These are phyloP conservation scores for Cladorrhinum samala DNA, from an alignment of 495 filamentous ascomycete species.

Conservation along the genomic window DNA sequence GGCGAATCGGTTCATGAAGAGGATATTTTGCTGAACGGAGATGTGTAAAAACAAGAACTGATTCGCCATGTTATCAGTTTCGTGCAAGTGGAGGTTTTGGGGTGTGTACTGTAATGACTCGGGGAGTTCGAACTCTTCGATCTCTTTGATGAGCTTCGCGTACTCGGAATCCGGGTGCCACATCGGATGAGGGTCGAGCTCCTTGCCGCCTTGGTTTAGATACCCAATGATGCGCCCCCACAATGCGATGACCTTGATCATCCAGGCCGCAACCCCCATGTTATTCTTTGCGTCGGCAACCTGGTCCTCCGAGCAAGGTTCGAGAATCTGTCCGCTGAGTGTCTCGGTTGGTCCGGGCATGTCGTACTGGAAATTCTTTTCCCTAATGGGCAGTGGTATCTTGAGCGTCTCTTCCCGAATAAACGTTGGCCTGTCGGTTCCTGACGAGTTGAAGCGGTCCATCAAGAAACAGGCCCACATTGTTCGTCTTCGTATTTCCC, in stretches of 20 bases:
- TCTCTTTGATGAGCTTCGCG: conserved; percentile 60
- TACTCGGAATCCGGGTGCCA: conserved; percentile 81
- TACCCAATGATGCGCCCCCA: conserved; percentile 91
- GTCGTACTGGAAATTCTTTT: conserved; percentile 84
- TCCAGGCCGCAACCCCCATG: conserved; percentile 92
- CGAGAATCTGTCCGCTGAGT: conserved; percentile 65
- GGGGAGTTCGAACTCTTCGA: conserved; percentile 70
- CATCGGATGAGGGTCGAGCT: conserved; percentile 65
- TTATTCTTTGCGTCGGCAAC: conserved; percentile 67
- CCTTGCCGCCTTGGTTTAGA: conserved; percentile 84
- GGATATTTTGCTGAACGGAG: conserved; percentile 75
- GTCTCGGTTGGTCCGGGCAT: conserved; percentile 85
- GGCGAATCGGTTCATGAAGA: conserved; percentile 87
- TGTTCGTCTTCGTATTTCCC: conserved; percentile 83
- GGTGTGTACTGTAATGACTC: conserved; percentile 61
- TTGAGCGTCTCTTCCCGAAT: conserved; percentile 82
- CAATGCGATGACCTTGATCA: conserved; percentile 76
- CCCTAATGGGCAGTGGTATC: conserved; percentile 85
- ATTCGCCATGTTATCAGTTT: conserved; percentile 76
- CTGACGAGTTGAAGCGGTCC: conserved; percentile 96
- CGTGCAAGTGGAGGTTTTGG: conserved; percentile 81
- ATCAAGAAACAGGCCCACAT: conserved; percentile 99
- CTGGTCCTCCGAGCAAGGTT: conserved; percentile 55
- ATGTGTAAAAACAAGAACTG: conserved; percentile 96
- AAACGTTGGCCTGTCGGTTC: conserved; percentile 89